Conservation (phyloP, 306 rosid species). For the Sophora flavescens region DNA sequence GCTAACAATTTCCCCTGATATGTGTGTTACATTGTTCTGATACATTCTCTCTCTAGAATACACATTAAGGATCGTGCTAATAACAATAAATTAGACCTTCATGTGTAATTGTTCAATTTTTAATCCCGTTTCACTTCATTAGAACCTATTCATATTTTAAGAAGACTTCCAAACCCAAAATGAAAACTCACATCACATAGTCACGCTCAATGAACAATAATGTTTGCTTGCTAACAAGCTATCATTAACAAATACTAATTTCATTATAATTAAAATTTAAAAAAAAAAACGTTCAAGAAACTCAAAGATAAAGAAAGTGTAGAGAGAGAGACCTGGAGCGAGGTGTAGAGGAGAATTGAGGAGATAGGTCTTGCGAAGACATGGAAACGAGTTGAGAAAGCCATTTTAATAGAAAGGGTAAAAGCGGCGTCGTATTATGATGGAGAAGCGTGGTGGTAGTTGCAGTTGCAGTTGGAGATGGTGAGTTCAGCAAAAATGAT, state of each 20-base stretch:
- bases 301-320: background rate
- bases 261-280: no score
- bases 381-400: constrained; percentile 43
- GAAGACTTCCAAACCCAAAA: background rate
- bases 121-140: background rate
- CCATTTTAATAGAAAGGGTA: constrained; percentile 24
- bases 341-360: constrained; percentile 41
- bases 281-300: no score
- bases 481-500: constrained; percentile 33
- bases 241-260: background rate
- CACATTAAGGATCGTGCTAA: background rate
- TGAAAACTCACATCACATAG: background rate
- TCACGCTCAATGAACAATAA: background rate
- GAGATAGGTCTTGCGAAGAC: constrained; percentile 44
- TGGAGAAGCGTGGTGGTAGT: background rate
- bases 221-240: background rate
- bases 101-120: background rate
- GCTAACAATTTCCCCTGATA: constrained; percentile 1
- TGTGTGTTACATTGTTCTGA: background rate
- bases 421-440: background rate
- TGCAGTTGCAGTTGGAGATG: background rate
- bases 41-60: background rate
- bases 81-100: background rate
- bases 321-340: constrained; percentile 50
- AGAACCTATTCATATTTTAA: background rate